Evolutionary conservation across 306 rosid genomes (phyloP).

Genomic region (Sicyos baderoa): DNA sequence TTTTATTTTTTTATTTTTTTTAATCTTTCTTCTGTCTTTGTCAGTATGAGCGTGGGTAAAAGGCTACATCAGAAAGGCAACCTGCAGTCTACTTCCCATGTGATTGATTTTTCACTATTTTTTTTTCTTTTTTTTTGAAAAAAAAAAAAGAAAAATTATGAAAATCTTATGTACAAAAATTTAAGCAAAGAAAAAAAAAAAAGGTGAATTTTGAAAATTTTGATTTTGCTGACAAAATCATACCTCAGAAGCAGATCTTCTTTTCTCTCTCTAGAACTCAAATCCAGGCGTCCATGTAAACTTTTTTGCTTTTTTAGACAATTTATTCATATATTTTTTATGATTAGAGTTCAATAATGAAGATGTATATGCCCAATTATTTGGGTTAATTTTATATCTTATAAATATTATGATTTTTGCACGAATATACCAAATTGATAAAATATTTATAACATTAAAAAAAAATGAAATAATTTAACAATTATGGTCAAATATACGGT

Average conservation of each 20-base stretch:
- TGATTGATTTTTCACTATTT: background rate
- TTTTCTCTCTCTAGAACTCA: background rate
- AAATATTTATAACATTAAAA: too few relatives aligned
- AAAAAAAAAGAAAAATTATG: too few relatives aligned
- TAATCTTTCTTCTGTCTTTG: slow-evolving; percentile 16
- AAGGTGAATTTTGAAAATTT: background rate
- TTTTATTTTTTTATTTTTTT: background rate
- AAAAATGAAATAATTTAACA: too few relatives aligned
- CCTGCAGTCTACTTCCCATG: slow-evolving; percentile 29
- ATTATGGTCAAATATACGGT: too few relatives aligned
- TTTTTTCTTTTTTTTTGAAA: background rate
- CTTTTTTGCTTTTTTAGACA: too few relatives aligned
- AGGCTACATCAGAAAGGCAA: slow-evolving; percentile 25
- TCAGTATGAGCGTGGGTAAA: slow-evolving; percentile 13
- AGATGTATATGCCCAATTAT: too few relatives aligned
- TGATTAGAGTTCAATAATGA: too few relatives aligned
- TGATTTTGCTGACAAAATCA: background rate
- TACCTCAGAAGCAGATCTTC: background rate
- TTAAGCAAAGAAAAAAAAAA: background rate
- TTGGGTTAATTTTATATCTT: too few relatives aligned
- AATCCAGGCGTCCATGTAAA: background rate
- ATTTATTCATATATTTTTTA: too few relatives aligned
- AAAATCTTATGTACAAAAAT: background rate
- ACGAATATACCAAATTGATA: too few relatives aligned
- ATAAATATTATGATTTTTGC: too few relatives aligned